Base-by-base conservation (phyloP, 495 filamentous ascomycete species). In the Tuber melanosporum region DNA sequence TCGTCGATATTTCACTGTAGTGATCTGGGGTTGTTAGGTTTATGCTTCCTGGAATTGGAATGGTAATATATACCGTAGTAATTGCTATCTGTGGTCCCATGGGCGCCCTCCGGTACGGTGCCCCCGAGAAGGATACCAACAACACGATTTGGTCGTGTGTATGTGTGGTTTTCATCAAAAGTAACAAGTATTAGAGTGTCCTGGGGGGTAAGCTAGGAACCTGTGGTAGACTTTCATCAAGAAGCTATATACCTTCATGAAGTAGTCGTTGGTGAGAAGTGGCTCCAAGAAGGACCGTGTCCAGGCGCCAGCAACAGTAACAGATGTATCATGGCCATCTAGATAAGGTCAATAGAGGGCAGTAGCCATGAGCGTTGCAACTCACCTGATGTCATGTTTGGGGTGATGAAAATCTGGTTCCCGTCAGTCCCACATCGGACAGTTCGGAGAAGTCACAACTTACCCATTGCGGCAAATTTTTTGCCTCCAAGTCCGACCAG, bases 141-240 rank as follows among this genome's bases (percentile, higher is more conserved):
- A 46, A 92, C 86, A 6, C 84, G 84, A 86, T 91, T 92, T 52
- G 85, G 85, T 15, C 81, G 82, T 19, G 84, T 74, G 83, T 91
- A 92, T 72, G 85, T 87, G 75, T 86, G 87, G 76, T 86, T 87
- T 84, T 93, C 91, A 75, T 94, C 91, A 71, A 92, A 92, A 42
- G 90, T 92, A 70, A 93, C 81, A 26, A 92, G 83, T 44, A 93
- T 84, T 8, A 94, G 85, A 3, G 91, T 91, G 79, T 91, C 87
- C 77, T 82, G 8, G 9, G n/a, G 15, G 39, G 26, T 36, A 36
- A 36, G 26, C 26, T 66, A 1, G 39, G 47, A 22, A 26, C 44
- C 75, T 22, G 78, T 41, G 39, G 26, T 19, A 9, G 43, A 42
- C 22, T 44, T 39, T 46, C 45, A 46, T 73, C 26, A 17, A 46